Evolutionary conservation across 768 basidiomycete genomes (phyloP).

Genomic region (Pleurotus pulmonarius): DNA sequence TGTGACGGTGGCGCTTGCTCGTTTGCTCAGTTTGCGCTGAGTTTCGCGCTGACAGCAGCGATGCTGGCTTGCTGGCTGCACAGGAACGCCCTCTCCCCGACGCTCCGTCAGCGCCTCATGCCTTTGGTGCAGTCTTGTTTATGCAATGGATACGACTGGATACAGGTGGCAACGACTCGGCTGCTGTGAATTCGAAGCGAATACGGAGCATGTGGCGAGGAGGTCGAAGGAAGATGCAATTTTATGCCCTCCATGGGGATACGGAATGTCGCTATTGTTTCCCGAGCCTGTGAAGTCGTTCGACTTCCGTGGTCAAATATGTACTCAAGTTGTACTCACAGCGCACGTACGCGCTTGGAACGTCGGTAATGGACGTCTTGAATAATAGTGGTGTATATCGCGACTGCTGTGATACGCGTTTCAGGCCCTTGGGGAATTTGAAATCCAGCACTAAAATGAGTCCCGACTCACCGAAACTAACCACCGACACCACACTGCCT

Average conservation of each 20-base stretch:
- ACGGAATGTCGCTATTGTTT: neutral
- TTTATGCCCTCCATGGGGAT: conserved; percentile 1
- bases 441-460: neutral
- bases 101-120: neutral
- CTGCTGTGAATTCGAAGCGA: conserved; percentile 4
- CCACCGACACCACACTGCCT: neutral
- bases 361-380: no score
- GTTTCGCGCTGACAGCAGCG: conserved; percentile 5
- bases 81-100: neutral
- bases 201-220: conserved; percentile 1
- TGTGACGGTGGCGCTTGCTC: conserved; percentile 3
- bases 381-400: no score
- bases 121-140: neutral
- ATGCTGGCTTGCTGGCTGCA: neutral
- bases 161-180: neutral
- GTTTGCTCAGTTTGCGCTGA: conserved; percentile 1
- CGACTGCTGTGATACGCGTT: neutral
- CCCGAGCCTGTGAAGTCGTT: neutral
- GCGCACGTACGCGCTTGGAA: neutral
- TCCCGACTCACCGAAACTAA: no score
- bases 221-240: neutral
- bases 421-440: neutral
- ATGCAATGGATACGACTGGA: neutral
- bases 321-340: no score
- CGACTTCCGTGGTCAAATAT: neutral